Base-by-base conservation (phyloP, 441 rosid species). In the Populus hybrid region DNA sequence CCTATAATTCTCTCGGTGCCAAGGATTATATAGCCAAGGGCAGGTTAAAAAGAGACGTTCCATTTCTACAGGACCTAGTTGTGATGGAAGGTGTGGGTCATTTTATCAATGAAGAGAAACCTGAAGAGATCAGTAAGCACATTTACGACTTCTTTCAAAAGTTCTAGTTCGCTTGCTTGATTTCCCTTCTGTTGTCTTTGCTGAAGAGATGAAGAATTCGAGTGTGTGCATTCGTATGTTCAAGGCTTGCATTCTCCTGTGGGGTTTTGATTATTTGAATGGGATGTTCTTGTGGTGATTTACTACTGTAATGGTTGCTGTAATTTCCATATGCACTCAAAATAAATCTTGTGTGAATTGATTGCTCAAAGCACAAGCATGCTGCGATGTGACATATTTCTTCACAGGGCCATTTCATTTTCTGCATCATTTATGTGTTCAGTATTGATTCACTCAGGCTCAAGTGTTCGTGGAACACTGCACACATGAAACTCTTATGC, bases 91-190 rank as follows among this genome's bases (percentile, higher is more conserved):
- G 82, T 42, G 87, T 73, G 36, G 87, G 85, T 40, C 91, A 89
- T 68, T 89, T 85, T 67, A 81, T 83, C 73, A 85, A 86, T 86
- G 86, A 89, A 79, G 90, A 90, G 80, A 86, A 69, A 70, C 71
- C 90, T 10, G 81, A 83, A 67, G 86, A 90, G 78, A 77, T 83
- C 83, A 90, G 77, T 70, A 63, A 69, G 70, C 57, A 46, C 57
- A 14, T 46, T 14, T 14, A 35, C 35, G 84, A 88, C 65, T 90
- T 87, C 84, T 80, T 86, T 18, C 72, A 72, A 12, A 46, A 14
- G 57, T 14, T 46, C 57, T 42, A 42, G 46, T 10, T 10, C 4
- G 14, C 46, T 40, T 10, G 46, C 14, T 40, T 40, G 54, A 42
- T 42, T 12, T 42, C 14, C 54, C 54, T 42, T 12, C 18, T 42